Evolutionary conservation across 805 yeast genomes (phyloP), one percentile per base, ranked within the genome.

Genomic region (Hanseniaspora singularis): DNA sequence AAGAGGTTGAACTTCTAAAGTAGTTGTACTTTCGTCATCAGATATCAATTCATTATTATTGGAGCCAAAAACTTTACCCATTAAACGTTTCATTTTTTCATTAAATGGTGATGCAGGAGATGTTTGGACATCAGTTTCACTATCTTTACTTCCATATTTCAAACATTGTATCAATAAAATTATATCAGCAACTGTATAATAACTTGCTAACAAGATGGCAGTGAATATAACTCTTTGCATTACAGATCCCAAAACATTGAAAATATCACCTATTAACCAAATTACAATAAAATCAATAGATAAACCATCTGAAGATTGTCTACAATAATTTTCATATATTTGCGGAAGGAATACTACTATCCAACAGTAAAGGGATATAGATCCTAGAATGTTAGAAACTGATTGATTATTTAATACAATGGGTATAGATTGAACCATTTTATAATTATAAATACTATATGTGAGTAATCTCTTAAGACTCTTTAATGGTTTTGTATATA

Each of bases 261-360:
- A 89, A 0, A 89, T 76, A 63, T 92, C 98, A 39, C 97, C 98
- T 1, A 81, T 76, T 22, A 92, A 69, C 98, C 98, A 92, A 22
- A 92, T 69, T 7, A 86, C 73, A 18, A 92, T 84, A 63, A 92
- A 92, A 52, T 83, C 68, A 33, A 88, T 64, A 7, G 96, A 87
- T 16, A 92, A 71, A 5, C 97, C 96, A 47, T 92, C 96, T 6
- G 95, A 78, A 30, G 87, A 77, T 61, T 84, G 79, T 57, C 97
- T 68, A 51, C 72, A 71, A 58, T 84, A 87, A 61, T 88, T 89
- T 59, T 92, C 96, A 62, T 86, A 88, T 38, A 92, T 81, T 60
- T 89, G 97, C 10, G 97, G 97, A 32, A 95, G 94, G 69, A 92
- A 89, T 15, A 89, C 98, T 40, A 92, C 88, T 50, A 92, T 81